Evolutionary conservation across 2,329 filamentous ascomycete genomes (phyloP).

Genomic region (Lecanicillium sp.): DNA sequence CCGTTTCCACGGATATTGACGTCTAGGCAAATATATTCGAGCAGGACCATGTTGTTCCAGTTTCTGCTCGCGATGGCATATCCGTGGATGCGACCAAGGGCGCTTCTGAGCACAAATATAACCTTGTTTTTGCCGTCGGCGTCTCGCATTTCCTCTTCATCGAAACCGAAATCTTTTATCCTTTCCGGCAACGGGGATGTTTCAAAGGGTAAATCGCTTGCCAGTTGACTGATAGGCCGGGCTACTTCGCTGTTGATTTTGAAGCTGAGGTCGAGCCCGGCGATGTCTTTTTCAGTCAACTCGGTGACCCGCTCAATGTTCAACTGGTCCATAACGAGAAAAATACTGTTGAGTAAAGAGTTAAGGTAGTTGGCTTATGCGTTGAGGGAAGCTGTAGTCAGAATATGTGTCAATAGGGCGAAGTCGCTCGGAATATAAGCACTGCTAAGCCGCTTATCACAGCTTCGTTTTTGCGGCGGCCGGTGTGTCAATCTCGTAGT

Average conservation of each 20-base stretch:
- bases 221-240: constrained; percentile 15
- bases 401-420: too few relatives aligned
- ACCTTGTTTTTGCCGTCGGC: constrained; percentile 6
- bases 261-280: constrained; percentile 16
- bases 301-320: constrained; percentile 9
- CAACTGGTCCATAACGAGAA: background rate
- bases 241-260: constrained; percentile 14
- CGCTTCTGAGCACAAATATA: constrained; percentile 6
- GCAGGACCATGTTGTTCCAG: constrained; percentile 18
- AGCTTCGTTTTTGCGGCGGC: too few relatives aligned
- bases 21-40: constrained; percentile 16
- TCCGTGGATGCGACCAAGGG: constrained; percentile 7
- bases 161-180: constrained; percentile 12
- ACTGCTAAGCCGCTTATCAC: too few relatives aligned
- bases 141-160: constrained; percentile 3
- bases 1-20: constrained; percentile 14
- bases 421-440: too few relatives aligned
- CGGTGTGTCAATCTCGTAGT: too few relatives aligned
- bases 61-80: constrained; percentile 14
- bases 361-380: background rate
- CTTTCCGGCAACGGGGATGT: constrained; percentile 3
- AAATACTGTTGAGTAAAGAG: background rate
- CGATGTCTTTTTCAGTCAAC: constrained; percentile 12
- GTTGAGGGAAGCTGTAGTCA: background rate
- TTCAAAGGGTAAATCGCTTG: constrained; percentile 4